A percentile compares a stretch with the other conserved stretches of the same genome.
Conservation (phyloP, 2,329 filamentous ascomycete genomes). For the Hymenoscyphus salicellus region DNA sequence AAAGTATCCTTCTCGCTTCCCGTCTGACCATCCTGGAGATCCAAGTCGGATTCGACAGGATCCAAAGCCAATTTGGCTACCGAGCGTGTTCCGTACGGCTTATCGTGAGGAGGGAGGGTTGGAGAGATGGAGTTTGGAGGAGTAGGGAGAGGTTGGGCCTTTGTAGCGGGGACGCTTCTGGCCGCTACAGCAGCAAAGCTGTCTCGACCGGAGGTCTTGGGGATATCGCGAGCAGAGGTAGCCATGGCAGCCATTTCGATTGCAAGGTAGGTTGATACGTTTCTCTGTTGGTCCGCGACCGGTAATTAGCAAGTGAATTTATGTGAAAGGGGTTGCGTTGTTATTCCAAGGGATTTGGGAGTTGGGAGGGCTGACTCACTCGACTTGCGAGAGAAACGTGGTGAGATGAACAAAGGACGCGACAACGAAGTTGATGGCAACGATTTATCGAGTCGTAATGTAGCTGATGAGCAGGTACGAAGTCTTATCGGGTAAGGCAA, state of each 20-base stretch:
- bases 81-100: slow-evolving; percentile 51
- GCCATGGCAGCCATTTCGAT: slow-evolving; percentile 62
- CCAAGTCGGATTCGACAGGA: slow-evolving; percentile 79
- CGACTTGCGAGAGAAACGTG: slow-evolving; percentile 36
- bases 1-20: slow-evolving; percentile 35
- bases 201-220: slow-evolving; percentile 60
- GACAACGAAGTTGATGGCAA: slow-evolving; percentile 28
- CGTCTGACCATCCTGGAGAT: slow-evolving; percentile 69
- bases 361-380: slow-evolving; percentile 33
- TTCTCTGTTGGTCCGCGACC: slow-evolving; percentile 36
- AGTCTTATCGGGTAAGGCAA: slow-evolving; percentile 29
- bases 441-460: slow-evolving; percentile 23
- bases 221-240: slow-evolving; percentile 63
- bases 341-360: slow-evolving; percentile 5
- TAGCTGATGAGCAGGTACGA: slow-evolving; percentile 18
- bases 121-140: slow-evolving; percentile 95
- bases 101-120: slow-evolving; percentile 76
- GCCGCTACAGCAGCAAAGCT: slow-evolving; percentile 71
- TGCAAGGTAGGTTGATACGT: slow-evolving; percentile 28
- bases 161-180: slow-evolving; percentile 54
- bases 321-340: slow-evolving; percentile 18
- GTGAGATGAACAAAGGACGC: slow-evolving; percentile 25
- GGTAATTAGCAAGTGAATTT: slow-evolving; percentile 22
- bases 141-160: slow-evolving; percentile 71
- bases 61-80: slow-evolving; percentile 47